Percentiles rank a stretch among this genome's conserved stretches.
phyloP scores from a whole-genome alignment of 1,284 basidiomycete genomes.

The Sporisorium graminicola region DNA sequence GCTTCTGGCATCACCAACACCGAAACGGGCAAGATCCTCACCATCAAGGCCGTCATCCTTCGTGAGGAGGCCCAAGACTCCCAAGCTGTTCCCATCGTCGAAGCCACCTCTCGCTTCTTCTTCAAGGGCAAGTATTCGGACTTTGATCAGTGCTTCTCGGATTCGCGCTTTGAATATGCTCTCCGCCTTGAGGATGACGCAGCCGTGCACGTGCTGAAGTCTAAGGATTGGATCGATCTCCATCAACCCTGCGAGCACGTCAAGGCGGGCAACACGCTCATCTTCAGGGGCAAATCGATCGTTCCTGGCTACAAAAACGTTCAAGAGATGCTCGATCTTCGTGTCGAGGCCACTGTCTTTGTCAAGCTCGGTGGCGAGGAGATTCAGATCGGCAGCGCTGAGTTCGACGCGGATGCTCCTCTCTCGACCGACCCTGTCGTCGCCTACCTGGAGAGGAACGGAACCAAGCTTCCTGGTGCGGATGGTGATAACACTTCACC shows the following conservation, averaged over 20 bases:
- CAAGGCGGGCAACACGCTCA: constrained; percentile 81
- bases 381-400: constrained; percentile 25
- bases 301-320: constrained; percentile 91
- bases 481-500: constrained; percentile 75
- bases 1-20: constrained; percentile 91
- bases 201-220: constrained; percentile 86
- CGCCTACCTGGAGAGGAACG: constrained; percentile 90
- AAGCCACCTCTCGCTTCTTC: constrained; percentile 93
- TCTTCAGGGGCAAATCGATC: constrained; percentile 87
- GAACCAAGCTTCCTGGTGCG: constrained; percentile 76
- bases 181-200: constrained; percentile 82
- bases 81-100: constrained; percentile 91
- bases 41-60: constrained; percentile 50
- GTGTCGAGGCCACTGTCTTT: background rate
- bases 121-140: constrained; percentile 79
- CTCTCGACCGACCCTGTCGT: constrained; percentile 83
- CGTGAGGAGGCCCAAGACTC: constrained; percentile 52
- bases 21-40: constrained; percentile 81
- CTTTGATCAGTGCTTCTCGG: constrained; percentile 89
- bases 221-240: constrained; percentile 93
- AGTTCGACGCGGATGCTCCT: constrained; percentile 37
- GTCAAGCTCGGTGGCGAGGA: constrained; percentile 18
- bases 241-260: constrained; percentile 75
- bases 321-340: constrained; percentile 73
- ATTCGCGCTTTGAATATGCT: constrained; percentile 83